Percentiles rank a stretch among this genome's conserved stretches.
Evolutionary conservation across 164 flowering plant genomes (phyloP).

Genomic region (Pachysandra terminalis): DNA sequence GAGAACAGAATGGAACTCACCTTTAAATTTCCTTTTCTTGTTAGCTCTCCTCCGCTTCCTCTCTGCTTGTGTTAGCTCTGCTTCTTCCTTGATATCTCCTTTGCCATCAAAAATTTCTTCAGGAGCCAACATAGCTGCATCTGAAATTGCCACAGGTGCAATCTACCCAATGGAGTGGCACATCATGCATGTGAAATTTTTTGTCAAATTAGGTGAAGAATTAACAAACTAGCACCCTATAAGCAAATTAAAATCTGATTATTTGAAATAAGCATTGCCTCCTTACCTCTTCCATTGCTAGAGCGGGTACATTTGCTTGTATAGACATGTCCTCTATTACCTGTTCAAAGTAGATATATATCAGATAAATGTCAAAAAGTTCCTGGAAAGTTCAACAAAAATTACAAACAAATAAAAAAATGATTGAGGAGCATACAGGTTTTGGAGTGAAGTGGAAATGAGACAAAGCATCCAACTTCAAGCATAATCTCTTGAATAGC

Average conservation of each 20-base stretch:
- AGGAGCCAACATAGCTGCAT: conserved; percentile 98
- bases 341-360: conserved; percentile 32
- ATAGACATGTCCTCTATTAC: conserved; percentile 91
- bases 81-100: conserved; percentile 86
- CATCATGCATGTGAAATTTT: neutral
- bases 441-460: conserved; percentile 95
- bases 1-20: conserved; percentile 27
- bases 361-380: conserved; percentile 4
- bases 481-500: conserved; percentile 68
- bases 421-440: conserved; percentile 55
- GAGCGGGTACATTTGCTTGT: conserved; percentile 84
- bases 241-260: neutral
- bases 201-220: neutral
- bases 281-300: conserved; percentile 96
- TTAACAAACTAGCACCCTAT: too few species aligned
- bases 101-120: conserved; percentile 93
- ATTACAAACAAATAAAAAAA: neutral
- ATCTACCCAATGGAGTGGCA: conserved; percentile 37
- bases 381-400: neutral
- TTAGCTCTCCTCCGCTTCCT: conserved; percentile 85
- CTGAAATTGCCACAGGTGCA: conserved; percentile 92
- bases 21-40: conserved; percentile 83
- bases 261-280: neutral
- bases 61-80: conserved; percentile 79
- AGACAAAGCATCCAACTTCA: conserved; percentile 91